Evolutionary conservation across 2,329 filamentous ascomycete species (phyloP).

Genomic region (Colletotrichum karsti): DNA sequence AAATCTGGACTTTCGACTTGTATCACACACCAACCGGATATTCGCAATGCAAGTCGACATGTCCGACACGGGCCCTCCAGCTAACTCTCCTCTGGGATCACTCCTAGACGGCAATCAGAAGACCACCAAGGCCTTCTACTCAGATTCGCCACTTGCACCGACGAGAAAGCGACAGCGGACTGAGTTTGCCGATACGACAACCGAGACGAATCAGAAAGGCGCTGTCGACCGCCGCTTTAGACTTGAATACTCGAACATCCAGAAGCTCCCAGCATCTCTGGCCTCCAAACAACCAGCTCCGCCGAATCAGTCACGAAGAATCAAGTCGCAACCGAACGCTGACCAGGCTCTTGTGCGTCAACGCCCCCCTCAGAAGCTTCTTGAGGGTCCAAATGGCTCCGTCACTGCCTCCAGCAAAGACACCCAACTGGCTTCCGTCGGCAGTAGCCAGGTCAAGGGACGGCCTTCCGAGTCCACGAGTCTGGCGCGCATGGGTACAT

Average conservation of each 20-base stretch:
- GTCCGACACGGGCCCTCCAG: conserved; percentile 31
- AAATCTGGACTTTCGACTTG: too few species aligned
- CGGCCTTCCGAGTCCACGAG: conserved; percentile 37
- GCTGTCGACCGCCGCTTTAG: conserved; percentile 61
- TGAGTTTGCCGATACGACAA: background rate
- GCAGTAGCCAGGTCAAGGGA: background rate
- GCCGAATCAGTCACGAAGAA: conserved; percentile 50
- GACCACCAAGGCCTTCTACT: conserved; percentile 48
- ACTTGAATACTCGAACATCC: conserved; percentile 80
- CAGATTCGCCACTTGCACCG: conserved; percentile 33
- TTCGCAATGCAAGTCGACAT: conserved; percentile 36
- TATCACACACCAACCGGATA: too few species aligned
- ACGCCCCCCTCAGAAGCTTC: conserved; percentile 40
- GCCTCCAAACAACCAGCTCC: conserved; percentile 76
- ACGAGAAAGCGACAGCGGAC: conserved; percentile 46
- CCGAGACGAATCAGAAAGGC: background rate
- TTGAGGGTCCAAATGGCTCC: conserved; percentile 37
- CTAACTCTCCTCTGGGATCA: conserved; percentile 40
- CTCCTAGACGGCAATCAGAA: conserved; percentile 52
- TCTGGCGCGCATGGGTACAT: conserved; percentile 35
- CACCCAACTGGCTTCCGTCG: background rate
- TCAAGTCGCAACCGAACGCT: conserved; percentile 33
- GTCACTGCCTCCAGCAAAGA: background rate
- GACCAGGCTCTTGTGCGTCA: conserved; percentile 62
- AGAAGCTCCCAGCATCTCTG: conserved; percentile 79